These are phyloP conservation scores for Basipetospora chlamydospora DNA, from an alignment of 2,329 filamentous ascomycete species.

Conservation along the genomic window DNA sequence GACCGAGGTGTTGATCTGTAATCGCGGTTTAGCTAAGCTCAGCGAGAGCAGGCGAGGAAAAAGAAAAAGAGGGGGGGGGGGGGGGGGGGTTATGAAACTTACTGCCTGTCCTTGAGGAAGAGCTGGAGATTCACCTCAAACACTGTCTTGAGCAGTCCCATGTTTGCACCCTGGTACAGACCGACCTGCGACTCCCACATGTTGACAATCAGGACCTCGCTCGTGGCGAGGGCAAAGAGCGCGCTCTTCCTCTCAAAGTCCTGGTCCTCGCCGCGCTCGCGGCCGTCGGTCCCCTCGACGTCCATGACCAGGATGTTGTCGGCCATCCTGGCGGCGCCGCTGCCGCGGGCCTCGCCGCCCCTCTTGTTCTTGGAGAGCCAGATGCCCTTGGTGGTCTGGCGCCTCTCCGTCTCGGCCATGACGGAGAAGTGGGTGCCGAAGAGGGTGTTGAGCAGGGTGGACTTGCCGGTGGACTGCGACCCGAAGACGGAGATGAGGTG, in stretches of 20 bases:
- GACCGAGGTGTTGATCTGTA: constrained; percentile 70
- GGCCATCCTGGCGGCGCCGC: constrained; percentile 51
- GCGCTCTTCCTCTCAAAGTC: constrained; percentile 98
- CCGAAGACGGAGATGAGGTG: constrained; percentile 98
- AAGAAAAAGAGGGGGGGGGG: background rate
- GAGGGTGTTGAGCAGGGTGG: constrained; percentile 86
- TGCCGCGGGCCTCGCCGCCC: constrained; percentile 19
- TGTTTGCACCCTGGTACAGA: constrained; percentile 95
- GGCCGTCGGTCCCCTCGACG: constrained; percentile 91
- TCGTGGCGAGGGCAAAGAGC: constrained; percentile 90
- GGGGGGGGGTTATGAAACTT: constrained; percentile 19
- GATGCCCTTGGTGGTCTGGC: constrained; percentile 97
- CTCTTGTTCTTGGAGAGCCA: constrained; percentile 98
- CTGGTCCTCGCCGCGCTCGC: constrained; percentile 93
- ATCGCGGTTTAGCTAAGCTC: background rate
- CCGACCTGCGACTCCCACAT: constrained; percentile 99
- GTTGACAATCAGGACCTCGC: constrained; percentile 95
- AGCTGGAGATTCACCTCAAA: constrained; percentile 97
- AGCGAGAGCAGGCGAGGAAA: constrained; percentile 1
- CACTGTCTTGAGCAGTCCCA: constrained; percentile 95
- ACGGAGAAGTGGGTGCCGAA: constrained; percentile 95
- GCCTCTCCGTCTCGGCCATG: constrained; percentile 87
- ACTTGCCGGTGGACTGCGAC: constrained; percentile 96
- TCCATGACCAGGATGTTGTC: constrained; percentile 99
- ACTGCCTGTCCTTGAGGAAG: constrained; percentile 92